Base-by-base conservation (phyloP, 495 filamentous ascomycete genomes). In the Hypoxylon lienhwacheense region DNA sequence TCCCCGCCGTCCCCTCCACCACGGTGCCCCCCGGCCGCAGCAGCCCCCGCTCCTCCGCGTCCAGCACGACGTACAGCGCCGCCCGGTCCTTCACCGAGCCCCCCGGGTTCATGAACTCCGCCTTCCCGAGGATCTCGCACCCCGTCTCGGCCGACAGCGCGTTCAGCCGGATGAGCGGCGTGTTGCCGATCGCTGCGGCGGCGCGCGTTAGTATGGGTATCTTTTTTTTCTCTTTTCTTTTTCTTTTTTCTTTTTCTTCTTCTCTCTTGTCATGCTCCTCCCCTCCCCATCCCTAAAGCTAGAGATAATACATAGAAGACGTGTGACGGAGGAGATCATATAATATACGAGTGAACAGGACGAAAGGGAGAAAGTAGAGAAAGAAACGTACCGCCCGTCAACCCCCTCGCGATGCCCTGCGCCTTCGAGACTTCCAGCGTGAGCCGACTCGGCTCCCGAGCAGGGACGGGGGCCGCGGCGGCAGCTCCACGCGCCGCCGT, bases 101-200 rank as follows among this genome's bases (percentile, higher is more conserved):
- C 56, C 93, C 93, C 7, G 93, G 93, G 77, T 98, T 97, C 77
- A 95, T 93, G 74, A 98, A 98, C 64, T 98, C 93, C 50, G 93
- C 93, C 70, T 98, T 98, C 55, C 95, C 93, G 25, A 96, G 85
- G 39, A 98, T 77, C 56, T 95, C 86, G 78, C 95, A 97, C 37
- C 92, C 92, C 12, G 93, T 97, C 62, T 96, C 81, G 53, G 89
- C 84, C 14, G 93, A 97, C 48, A 98, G 82, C 11, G 73, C 79
- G 70, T 96, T 92, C 31, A 98, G 79, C 2, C 87, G 84, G 71
- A 98, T 96, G 22, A 98, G 78, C 0, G 93, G 95, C 0, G 93
- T 98, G 72, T 97, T 97, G 55, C 95, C 93, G 75, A 98, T 97
- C 46, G 91, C 91, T 95, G 62, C 56, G 51, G 11, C n/a, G 3